phyloP scores from a whole-genome alignment of 805 yeast species.

The Tetrapisispora arboricola region DNA sequence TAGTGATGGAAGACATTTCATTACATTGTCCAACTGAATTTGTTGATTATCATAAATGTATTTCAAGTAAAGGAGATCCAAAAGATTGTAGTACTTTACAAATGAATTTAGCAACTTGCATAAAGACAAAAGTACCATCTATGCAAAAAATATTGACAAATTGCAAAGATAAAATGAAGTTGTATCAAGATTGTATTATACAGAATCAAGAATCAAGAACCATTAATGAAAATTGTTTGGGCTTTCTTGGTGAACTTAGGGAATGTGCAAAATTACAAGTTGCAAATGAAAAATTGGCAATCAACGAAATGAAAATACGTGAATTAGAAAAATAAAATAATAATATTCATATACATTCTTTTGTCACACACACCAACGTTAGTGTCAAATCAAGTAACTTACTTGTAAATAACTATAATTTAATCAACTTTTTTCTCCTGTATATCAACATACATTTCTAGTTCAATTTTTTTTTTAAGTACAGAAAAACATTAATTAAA shows the following conservation, averaged over 20 bases:
- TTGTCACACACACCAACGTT: background rate
- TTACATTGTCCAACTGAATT: slow-evolving; percentile 65
- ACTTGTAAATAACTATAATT: slow-evolving; percentile 1
- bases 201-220: slow-evolving; percentile 32
- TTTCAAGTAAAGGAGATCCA: slow-evolving; percentile 39
- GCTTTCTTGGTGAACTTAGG: slow-evolving; percentile 45
- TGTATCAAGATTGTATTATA: slow-evolving; percentile 56
- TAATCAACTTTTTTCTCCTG: too few species aligned
- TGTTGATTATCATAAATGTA: slow-evolving; percentile 62
- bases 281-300: slow-evolving; percentile 11
- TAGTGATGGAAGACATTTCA: slow-evolving; percentile 71
- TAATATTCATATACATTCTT: background rate
- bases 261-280: slow-evolving; percentile 40
- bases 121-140: slow-evolving; percentile 54
- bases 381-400: background rate
- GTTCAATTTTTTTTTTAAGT: too few species aligned
- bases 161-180: slow-evolving; percentile 48
- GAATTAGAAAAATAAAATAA: background rate
- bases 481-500: background rate
- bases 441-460: too few species aligned
- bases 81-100: slow-evolving; percentile 48
- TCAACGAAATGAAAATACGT: slow-evolving; percentile 12
- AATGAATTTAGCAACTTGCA: slow-evolving; percentile 48
- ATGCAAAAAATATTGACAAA: slow-evolving; percentile 56
- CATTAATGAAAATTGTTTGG: slow-evolving; percentile 41